Evolutionary conservation across 1,284 basidiomycete species (phyloP).

Genomic region (Apiotrichum porosum): DNA sequence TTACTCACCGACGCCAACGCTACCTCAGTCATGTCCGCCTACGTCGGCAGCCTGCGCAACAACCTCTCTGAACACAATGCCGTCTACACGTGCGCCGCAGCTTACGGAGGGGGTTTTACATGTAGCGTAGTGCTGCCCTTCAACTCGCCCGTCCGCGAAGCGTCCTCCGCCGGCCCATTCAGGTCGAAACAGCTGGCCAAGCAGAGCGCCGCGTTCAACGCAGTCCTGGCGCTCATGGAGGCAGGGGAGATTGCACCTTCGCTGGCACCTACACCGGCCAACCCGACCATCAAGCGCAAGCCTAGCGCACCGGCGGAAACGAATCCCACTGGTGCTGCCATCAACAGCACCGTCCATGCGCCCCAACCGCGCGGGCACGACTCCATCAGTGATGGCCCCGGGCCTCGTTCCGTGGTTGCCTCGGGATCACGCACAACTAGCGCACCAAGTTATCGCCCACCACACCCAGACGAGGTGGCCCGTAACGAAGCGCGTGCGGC

Average conservation of each 20-base stretch:
- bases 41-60: conserved; percentile 15
- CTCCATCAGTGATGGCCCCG: too few relatives aligned
- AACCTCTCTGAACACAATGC: conserved; percentile 6
- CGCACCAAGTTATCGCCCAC: too few relatives aligned
- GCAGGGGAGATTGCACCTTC: conserved; percentile 21
- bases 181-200: conserved; percentile 20
- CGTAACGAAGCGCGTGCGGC: neutral
- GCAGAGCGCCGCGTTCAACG: conserved; percentile 16
- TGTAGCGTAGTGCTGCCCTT: conserved; percentile 4
- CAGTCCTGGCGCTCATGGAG: conserved; percentile 12
- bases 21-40: conserved; percentile 5
- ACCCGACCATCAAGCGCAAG: conserved; percentile 4
- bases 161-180: neutral
- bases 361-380: too few relatives aligned
- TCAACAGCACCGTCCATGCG: neutral
- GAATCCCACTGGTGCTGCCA: neutral
- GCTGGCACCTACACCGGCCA: conserved; percentile 16
- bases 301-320: neutral
- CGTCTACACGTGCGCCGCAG: neutral
- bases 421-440: too few relatives aligned
- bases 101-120: neutral
- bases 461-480: neutral
- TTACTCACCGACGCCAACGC: conserved; percentile 1
- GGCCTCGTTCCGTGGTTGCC: too few relatives aligned
- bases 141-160: conserved; percentile 10